Evolutionary conservation across 306 rosid genomes (phyloP).

Genomic region (Prosopis cineraria): DNA sequence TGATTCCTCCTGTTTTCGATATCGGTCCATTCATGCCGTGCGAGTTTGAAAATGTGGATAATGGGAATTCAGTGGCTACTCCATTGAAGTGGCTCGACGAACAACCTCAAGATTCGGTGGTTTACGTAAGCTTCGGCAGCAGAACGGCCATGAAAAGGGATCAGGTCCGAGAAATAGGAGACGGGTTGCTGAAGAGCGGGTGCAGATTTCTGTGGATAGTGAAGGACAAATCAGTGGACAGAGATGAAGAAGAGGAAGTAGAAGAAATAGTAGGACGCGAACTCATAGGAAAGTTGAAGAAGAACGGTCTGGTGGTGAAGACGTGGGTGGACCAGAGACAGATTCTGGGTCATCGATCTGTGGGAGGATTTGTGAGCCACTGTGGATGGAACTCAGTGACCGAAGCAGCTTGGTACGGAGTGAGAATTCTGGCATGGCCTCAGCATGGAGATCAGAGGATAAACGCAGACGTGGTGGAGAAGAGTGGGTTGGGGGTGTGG

Average conservation of each 20-base stretch:
- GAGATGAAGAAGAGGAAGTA: slow-evolving; percentile 21
- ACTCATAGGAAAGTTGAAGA: slow-evolving; percentile 26
- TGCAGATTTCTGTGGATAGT: slow-evolving; percentile 55
- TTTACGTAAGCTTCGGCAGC: slow-evolving; percentile 48
- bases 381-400: slow-evolving; percentile 51
- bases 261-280: slow-evolving; percentile 28
- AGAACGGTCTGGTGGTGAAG: slow-evolving; percentile 43
- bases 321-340: slow-evolving; percentile 47
- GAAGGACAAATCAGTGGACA: slow-evolving; percentile 43
- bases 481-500: slow-evolving; percentile 3
- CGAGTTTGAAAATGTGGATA: slow-evolving; percentile 44
- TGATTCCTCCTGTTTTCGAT: slow-evolving; percentile 41
- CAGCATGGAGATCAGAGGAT: slow-evolving; percentile 3
- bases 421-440: slow-evolving; percentile 24
- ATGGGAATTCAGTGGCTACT: slow-evolving; percentile 21
- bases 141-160: slow-evolving; percentile 34
- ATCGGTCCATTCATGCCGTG: slow-evolving; percentile 58
- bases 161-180: slow-evolving; percentile 48
- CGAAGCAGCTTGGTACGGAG: slow-evolving; percentile 48
- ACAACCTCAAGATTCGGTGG: slow-evolving; percentile 45
- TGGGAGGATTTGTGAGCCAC: slow-evolving; percentile 58
- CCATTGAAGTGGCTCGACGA: slow-evolving; percentile 45
- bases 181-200: slow-evolving; percentile 51
- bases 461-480: slow-evolving; percentile 31
- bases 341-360: slow-evolving; percentile 36